Base-by-base conservation (phyloP, 2,329 filamentous ascomycete species). In the Nigrospora oryzae region DNA sequence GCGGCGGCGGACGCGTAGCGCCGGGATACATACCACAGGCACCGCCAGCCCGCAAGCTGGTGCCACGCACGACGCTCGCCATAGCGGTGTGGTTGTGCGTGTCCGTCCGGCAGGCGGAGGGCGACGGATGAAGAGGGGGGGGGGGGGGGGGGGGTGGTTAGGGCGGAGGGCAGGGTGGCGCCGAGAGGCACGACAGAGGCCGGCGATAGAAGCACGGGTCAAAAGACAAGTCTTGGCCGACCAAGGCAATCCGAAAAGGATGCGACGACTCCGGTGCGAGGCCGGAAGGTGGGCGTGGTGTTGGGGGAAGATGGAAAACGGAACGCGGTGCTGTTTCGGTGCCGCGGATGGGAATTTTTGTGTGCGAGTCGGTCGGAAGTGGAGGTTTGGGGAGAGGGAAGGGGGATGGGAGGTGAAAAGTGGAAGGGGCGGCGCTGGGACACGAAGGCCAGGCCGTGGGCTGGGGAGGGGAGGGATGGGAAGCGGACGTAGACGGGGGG, bases 41-140 rank as follows among this genome's bases (percentile, higher is more conserved):
- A 55, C 75, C 76, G 58, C 76, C 76, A 60, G 76, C 76, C 57
- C 76, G 70, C 45, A 79, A 73, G 61, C 76, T 77, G 52, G 76
- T 80, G 55, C 73, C 73, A 63, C 76, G 73, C 56, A 75, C 70
- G 51, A 73, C 67, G 40, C 66, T 62, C 46, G 71, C 64, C 72
- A 75, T 75, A 56, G 46, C 51, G 47, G 49, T 16, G 28, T 31
- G 37, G 32, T 17, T 32, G 16, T 40, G 30, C 30, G 39, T 19
- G 10, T 16, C 19, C 8, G 13, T 41, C 37, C 28, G 37, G 13
- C 37, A n/a, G 37, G 12, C 13, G 16, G 3, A 11, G 15, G 38
- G 23, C 11, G 32, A 15, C 31, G 4, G 17, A n/a, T 14, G 32
- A 33, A n/a, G 30, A 17, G 23, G 38, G 23, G 13, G 36, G 2